Evolutionary conservation across 2,329 filamentous ascomycete genomes (phyloP), one percentile per base, ranked within the genome.

Genomic region (Xylaria sp.): DNA sequence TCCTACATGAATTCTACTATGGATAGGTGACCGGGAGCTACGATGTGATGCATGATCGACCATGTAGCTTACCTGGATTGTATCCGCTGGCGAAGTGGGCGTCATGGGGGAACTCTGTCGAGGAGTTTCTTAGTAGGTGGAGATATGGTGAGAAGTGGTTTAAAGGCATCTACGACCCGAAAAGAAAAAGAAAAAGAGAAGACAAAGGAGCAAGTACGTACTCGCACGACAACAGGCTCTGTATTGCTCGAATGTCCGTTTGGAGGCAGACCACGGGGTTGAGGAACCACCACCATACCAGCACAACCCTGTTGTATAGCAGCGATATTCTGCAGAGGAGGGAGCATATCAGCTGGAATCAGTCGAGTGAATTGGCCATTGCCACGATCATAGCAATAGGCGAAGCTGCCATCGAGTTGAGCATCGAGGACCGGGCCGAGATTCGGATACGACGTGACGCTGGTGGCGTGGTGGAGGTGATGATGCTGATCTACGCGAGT

Each of bases 341-440:
- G 83, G 11, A 89, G 76, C 77, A 82, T 79, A 67, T 89, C 87
- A 0, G 84, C 86, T 0, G 85, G 85, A 15, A 89, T 78, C 0
- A 89, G 81, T 2, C 83, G 80, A 5, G 87, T 88, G 65, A 82
- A 85, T 53, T 79, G 77, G 3, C 87, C 87, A 65, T 87, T 82
- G 9, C 83, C 83, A 6, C 87, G 76, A 58, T 84, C 81, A 59
- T 85, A 82, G 69, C 81, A 87, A 74, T 89, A 89, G 1, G 79
- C 81, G 62, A 81, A 84, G 15, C 75, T 72, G 38, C 64, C 31
- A 15, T 79, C 74, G 13, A 77, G 68, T 55, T 75, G 74, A 36
- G 66, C 38, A 4, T 76, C 75, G 39, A 70, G 54, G 65, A 74
- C 36, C 31, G 53, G 42, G 22, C 47, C 53, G 36, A 60, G 17